Base-by-base conservation (phyloP, 768 basidiomycete genomes). In the Nidularia pulvinata region DNA sequence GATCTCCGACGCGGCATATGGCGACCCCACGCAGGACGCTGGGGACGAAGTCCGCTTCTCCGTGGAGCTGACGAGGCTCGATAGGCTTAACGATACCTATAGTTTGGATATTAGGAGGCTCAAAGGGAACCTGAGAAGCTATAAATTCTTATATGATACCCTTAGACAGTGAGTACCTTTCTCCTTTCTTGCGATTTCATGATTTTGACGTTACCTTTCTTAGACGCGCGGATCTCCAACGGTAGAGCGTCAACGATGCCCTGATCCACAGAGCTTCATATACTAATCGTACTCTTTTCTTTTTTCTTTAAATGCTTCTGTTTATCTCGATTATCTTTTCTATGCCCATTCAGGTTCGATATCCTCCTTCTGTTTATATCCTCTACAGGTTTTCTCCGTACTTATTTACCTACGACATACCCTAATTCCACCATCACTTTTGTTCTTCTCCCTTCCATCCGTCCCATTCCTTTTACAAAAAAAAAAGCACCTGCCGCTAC, bases 31-130 rank as follows among this genome's bases (percentile, higher is more conserved):
- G 4, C 83, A 90, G 60, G 97, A 98, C 64, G 83, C 84, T 16
- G 94, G 94, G 33, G 96, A 96, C 61, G 97, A 98, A 84, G 93
- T 99, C 60, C 85, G 92, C 60, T 98, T 98, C 77, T 92, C 86
- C 10, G 89, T 98, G 57, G 97, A 99, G 75, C 72, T 99, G 57
- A 98, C 96, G 46, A 77, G 91, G 61, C 78, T 99, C 62, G 89
- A 93, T 69, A 84, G 93, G 57, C 78, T 98, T 62, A 91, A 88
- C 59, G 92, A 93, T 65, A 91, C 95, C 45, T 95, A 89, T 69
- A 89, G 89, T 70, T 78, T 98, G 61, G 95, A 98, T 71, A 88
- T 98, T 65, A 84, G 95, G 63, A 75, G 97, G 59, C 67, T 98
- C 64, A 95, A 96, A 69, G 97, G 97, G 32, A 91, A 92, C 66